Conservation (phyloP, 805 yeast species). For the Scheffersomyces stipitis region DNA sequence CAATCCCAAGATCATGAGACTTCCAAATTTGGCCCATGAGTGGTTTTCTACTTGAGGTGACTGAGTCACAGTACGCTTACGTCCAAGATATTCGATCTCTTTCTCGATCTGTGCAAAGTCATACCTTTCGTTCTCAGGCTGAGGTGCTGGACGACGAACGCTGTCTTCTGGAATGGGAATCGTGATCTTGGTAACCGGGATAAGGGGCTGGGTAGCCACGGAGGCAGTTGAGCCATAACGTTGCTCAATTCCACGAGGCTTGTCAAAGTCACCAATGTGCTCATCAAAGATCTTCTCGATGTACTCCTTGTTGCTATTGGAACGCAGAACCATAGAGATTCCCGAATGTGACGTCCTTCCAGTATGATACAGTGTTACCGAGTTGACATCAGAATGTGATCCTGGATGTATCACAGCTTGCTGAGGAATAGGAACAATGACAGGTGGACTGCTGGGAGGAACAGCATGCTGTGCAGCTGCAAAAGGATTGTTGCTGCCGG, state of each 20-base stretch:
- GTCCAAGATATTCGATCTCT: slow-evolving; percentile 7
- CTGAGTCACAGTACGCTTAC: background rate
- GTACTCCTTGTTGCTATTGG: slow-evolving; percentile 8
- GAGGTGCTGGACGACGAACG: background rate
- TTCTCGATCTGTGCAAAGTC: slow-evolving; percentile 11
- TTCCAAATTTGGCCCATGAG: background rate
- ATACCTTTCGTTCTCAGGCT: background rate
- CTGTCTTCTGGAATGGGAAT: background rate
- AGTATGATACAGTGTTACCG: too few species aligned
- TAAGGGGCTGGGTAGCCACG: slow-evolving; percentile 1
- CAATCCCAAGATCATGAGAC: slow-evolving; percentile 31
- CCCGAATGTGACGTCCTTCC: background rate
- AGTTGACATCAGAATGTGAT: background rate
- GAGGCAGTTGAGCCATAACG: background rate
- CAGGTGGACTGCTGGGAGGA: background rate
- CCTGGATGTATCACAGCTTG: background rate
- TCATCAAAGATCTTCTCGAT: slow-evolving; percentile 10
- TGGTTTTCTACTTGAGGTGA: background rate
- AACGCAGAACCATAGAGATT: too few species aligned
- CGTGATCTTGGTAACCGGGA: background rate
- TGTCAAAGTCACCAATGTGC: slow-evolving; percentile 13
- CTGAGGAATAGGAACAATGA: background rate
- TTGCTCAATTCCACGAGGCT: slow-evolving; percentile 5
- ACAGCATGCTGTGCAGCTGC: too few species aligned
- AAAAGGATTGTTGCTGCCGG: background rate